phyloP scores from a whole-genome alignment of 2,329 filamentous ascomycete genomes.

The Proliferodiscus dingleyae region DNA sequence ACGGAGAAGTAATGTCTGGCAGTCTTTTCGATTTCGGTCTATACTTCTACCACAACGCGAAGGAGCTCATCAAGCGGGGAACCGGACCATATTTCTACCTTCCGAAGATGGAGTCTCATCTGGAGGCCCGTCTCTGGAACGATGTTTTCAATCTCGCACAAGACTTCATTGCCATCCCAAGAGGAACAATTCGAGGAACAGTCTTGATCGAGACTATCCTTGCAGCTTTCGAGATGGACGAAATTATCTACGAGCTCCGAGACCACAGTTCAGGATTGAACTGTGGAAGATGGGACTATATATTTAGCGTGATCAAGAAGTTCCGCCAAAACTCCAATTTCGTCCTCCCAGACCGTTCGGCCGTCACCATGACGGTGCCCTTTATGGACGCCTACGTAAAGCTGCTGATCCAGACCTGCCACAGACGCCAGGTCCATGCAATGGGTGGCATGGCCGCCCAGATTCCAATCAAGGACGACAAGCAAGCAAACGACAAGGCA shows the following conservation, averaged over 20 bases:
- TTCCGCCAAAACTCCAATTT: constrained; percentile 94
- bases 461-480: constrained; percentile 96
- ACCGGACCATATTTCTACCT: constrained; percentile 96
- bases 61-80: constrained; percentile 78
- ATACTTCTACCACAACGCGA: constrained; percentile 98
- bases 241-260: constrained; percentile 98
- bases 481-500: constrained; percentile 83
- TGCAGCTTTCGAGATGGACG: constrained; percentile 98
- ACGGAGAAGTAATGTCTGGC: constrained; percentile 90
- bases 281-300: constrained; percentile 99
- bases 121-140: constrained; percentile 97
- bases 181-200: constrained; percentile 90
- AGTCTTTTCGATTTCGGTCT: constrained; percentile 95
- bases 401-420: constrained; percentile 96
- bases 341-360: constrained; percentile 83
- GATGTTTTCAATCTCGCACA: constrained; percentile 95
- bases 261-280: constrained; percentile 96
- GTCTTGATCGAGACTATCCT: constrained; percentile 97
- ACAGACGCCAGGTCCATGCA: constrained; percentile 92
- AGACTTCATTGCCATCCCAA: constrained; percentile 83
- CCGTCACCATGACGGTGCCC: constrained; percentile 94
- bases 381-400: constrained; percentile 99
- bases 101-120: constrained; percentile 96
- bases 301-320: constrained; percentile 99
- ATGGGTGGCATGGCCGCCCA: constrained; percentile 99